Conservation (phyloP, 305 asterid genomes). For the Ajuga reptans region DNA sequence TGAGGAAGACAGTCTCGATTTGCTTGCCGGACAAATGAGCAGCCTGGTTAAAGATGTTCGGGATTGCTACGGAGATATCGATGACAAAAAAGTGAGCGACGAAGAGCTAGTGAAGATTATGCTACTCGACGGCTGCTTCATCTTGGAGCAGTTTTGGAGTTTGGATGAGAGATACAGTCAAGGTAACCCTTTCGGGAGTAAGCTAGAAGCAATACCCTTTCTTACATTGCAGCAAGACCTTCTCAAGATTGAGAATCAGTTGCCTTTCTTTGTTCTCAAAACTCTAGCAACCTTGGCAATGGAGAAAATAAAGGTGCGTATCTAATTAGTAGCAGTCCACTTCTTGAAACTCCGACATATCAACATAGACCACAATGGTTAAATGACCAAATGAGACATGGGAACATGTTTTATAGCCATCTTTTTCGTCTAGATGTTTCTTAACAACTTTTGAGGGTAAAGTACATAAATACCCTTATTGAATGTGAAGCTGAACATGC, state of each 20-base stretch:
- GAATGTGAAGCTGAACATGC: no score
- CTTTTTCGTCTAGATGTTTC: no score
- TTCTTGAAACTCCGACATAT: no score
- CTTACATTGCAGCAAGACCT: constrained; percentile 13
- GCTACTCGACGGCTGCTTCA: constrained; percentile 15
- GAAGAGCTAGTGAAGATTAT: not conserved
- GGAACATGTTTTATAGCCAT: no score
- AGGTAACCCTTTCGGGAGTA: not conserved
- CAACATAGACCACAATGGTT: no score
- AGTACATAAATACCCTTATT: no score
- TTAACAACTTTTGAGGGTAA: no score
- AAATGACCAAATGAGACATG: no score
- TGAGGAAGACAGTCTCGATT: not conserved
- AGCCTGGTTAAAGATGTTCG: not conserved
- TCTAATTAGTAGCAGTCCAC: no score
- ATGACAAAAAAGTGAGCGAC: not conserved
- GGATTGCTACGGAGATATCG: not conserved
- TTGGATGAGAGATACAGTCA: not conserved
- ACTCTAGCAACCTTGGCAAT: not conserved
- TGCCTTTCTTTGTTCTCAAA: constrained; percentile 9
- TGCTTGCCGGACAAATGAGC: not conserved
- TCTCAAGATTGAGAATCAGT: constrained; percentile 20
- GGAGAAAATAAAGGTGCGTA: not conserved
- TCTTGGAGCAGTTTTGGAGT: not conserved
- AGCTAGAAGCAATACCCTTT: not conserved